A percentile compares a stretch with the other conserved stretches of the same genome.
Evolutionary conservation across 257 asterid species (phyloP).

Genomic region (Lantana camara): DNA sequence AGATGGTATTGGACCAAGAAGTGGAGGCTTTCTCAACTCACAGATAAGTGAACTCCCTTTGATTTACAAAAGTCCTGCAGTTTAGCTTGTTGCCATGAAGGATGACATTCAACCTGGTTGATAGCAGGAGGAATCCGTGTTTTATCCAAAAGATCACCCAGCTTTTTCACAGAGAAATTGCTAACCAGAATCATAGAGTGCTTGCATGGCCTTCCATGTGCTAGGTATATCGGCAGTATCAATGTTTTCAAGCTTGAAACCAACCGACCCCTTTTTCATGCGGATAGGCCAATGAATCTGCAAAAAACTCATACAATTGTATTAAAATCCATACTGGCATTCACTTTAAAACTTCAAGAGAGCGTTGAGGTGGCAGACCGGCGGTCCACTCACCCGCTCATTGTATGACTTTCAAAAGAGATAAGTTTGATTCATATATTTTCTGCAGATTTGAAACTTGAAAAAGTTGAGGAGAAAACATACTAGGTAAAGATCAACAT

Average conservation of each 20-base stretch:
- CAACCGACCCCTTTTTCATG: conserved; percentile 50
- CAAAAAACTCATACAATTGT: conserved; percentile 13
- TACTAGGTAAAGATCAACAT: conserved; percentile 66
- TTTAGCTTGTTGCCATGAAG: conserved; percentile 72
- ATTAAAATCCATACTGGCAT: not conserved
- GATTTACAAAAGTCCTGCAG: conserved; percentile 61
- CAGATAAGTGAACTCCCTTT: conserved; percentile 80
- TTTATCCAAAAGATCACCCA: conserved; percentile 51
- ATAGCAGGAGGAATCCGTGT: conserved; percentile 81
- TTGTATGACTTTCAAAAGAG: not conserved
- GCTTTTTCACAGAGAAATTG: conserved; percentile 71
- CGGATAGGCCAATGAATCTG: conserved; percentile 86
- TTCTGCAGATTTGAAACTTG: not conserved
- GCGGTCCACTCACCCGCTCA: not conserved
- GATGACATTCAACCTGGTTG: conserved; percentile 86
- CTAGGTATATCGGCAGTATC: conserved; percentile 54
- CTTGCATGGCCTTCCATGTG: conserved; percentile 89
- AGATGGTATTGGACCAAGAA: not conserved
- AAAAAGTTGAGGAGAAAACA: conserved; percentile 16
- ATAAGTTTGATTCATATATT: not conserved
- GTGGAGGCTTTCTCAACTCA: conserved; percentile 41
- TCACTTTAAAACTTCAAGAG: not conserved
- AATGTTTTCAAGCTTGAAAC: conserved; percentile 55
- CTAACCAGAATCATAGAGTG: conserved; percentile 67
- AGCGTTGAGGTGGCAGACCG: too few species aligned